phyloP scores from a whole-genome alignment of 306 rosid genomes.

The Cucurbita moschata region DNA sequence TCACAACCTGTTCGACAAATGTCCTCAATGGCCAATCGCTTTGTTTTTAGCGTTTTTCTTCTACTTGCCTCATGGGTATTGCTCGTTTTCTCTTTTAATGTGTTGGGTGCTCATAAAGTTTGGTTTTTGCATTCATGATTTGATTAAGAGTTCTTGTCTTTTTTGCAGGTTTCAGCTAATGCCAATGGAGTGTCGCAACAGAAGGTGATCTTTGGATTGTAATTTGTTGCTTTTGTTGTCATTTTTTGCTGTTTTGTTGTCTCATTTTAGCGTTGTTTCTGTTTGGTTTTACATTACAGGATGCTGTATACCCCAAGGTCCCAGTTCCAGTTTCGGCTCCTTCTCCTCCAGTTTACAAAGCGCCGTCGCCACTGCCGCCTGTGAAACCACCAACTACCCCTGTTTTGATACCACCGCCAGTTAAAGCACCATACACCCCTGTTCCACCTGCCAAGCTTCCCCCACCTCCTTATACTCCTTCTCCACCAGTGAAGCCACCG shows the following conservation, averaged over 20 bases:
- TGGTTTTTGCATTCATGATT: not conserved
- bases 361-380: conserved; percentile 18
- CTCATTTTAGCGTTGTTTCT: not conserved
- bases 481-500: not conserved
- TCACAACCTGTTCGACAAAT: not conserved
- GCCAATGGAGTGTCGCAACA: not conserved
- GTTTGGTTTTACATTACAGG: not conserved
- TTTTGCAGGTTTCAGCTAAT: conserved; percentile 4
- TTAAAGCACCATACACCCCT: conserved; percentile 4
- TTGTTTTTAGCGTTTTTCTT: not conserved
- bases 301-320: not conserved
- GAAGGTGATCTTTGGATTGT: not conserved
- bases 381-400: conserved; percentile 17
- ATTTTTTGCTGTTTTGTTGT: not conserved
- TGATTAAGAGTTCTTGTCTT: not conserved
- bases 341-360: conserved; percentile 12
- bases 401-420: not conserved
- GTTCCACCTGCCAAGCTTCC: conserved; percentile 2
- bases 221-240: not conserved
- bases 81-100: not conserved
- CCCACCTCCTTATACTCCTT: conserved; percentile 5
- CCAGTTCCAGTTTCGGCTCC: conserved; percentile 5
- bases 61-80: not conserved
- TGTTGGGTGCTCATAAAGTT: not conserved
- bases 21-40: not conserved